A percentile compares a stretch with the other conserved stretches of the same genome.
Evolutionary conservation across 805 yeast genomes (phyloP).

Genomic region (Suhomyces kilbournensis): DNA sequence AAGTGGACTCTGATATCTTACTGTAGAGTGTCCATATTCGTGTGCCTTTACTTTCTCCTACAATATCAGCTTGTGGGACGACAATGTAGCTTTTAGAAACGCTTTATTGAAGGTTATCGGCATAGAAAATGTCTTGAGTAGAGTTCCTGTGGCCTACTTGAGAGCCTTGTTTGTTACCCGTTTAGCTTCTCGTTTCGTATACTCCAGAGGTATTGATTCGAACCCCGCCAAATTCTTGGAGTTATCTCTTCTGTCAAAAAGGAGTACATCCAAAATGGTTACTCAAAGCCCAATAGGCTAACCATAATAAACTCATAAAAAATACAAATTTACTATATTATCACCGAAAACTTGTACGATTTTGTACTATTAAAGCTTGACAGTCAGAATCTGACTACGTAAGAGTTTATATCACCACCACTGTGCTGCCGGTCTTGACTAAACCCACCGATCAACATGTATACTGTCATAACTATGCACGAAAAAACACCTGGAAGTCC

Average conservation of each 20-base stretch:
- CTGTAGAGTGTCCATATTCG: no score
- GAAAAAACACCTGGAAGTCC: no score
- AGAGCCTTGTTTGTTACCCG: slow-evolving; percentile 86
- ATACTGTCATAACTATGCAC: no score
- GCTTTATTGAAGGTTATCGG: slow-evolving; percentile 69
- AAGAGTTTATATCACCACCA: no score
- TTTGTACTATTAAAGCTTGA: no score
- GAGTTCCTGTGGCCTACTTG: slow-evolving; percentile 86
- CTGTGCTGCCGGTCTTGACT: no score
- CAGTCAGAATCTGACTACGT: no score
- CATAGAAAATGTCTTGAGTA: slow-evolving; percentile 60
- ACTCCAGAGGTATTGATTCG: slow-evolving; percentile 73
- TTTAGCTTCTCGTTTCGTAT: slow-evolving; percentile 81
- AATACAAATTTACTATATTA: no score
- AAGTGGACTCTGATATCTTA: no score
- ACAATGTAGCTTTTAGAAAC: slow-evolving; percentile 73
- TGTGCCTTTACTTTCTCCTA: no score
- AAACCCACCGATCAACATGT: no score
- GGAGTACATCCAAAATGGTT: slow-evolving; percentile 34
- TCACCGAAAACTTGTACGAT: no score
- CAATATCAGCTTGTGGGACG: slow-evolving; percentile 87
- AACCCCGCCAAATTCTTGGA: slow-evolving; percentile 78
- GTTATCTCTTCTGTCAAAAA: slow-evolving; percentile 57
- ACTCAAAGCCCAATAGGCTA: slow-evolving; percentile 14
- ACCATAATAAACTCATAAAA: not conserved